Base-by-base conservation (phyloP, 1,284 basidiomycete species). In the Ganoderma resinaceum region DNA sequence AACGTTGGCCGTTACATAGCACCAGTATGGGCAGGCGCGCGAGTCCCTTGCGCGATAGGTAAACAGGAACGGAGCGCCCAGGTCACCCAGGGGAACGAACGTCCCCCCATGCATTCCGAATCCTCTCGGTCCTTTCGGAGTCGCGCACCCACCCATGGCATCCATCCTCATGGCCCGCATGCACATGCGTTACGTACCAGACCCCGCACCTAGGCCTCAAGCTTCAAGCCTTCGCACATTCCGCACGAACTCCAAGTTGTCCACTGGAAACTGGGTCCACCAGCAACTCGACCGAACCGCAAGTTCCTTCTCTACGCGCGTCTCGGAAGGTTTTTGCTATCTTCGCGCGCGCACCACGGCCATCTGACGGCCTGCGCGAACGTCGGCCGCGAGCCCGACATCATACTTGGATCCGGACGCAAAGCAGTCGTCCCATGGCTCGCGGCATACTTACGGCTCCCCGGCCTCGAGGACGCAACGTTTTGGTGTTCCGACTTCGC, bases 51-150 rank as follows among this genome's bases (percentile, higher is more conserved):
- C 55, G 55, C 35, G 26, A 35, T n/a, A 26, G 1, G 46, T 49
- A 26, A 2, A 1, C 26, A 31, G 23, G 31, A 3, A 11, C 55
- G 55, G 55, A 58, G 55, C 55, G 55, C 55, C 31, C 33, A 58
- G 55, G 55, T 58, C 55, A 9, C 55, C 55, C 55, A 33, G 55
- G 55, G 14, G 55, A 58, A 58, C 55, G 55, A 58, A 58, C 55
- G 20, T 58, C 55, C 20, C 55, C n/a, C 55, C n/a, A n/a, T n/a
- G n/a, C n/a, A n/a, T n/a, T n/a, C n/a, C n/a, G n/a, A 37, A 12
- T n/a, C 33, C 18, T 37, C 1, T 58, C 55, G 55, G 55, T 35
- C 33, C 55, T 31, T 37, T 58, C 33, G 55, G 55, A 33, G 29
- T 37, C 33, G 33, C 33, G 18, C 55, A 35, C 26, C 18, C 12